Base-by-base conservation (phyloP, 768 basidiomycete genomes). In the Leucocoprinus leucothites region DNA sequence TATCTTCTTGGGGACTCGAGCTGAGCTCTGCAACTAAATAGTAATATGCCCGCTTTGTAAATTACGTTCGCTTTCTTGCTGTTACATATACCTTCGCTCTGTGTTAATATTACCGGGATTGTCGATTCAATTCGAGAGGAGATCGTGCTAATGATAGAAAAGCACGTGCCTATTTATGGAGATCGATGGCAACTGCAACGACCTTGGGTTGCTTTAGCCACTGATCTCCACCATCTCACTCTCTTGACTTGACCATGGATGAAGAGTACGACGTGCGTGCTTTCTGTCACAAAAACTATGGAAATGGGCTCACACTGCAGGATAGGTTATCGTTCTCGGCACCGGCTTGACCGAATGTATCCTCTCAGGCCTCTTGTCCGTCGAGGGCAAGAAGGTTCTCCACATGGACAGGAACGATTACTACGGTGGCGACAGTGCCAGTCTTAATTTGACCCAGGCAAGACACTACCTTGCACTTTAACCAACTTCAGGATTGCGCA, bases 401-500 rank as follows among this genome's bases (percentile, higher is more conserved):
- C 97, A 99, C 73, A 98, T 97, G 82, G 94, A 96, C 73, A 81
- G 93, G 65, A 98, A 98, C 66, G 96, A 99, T 72, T 99, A 99
- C 74, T 99, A 99, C 59, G 97, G 97, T 43, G 97, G 91, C 53
- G 97, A 98, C 67, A 91, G 91, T 66, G 97, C 97, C 44, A 94
- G 91, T 76, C 76, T 98, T 70, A 99, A 98, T 76, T 73, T 99
- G 64, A 97, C 94, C 18, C 97, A 99, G 86, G 96, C 91, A 65
- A 48, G n/a, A 38, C 21, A 53, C 34, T 25, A 36, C 42, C 42
- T 28, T 49, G 28, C 22, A 2, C 2, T 35, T 19, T 24, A 41
- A 36, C 40, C 35, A 9, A 19, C 43, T 16, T 31, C 18, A 49
- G n/a, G 4, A 26, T 35, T 35, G 19, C 8, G 31, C 7, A 44